Evolutionary conservation across 2,329 filamentous ascomycete genomes (phyloP).

Genomic region (Allantophomopsis lycopodina): DNA sequence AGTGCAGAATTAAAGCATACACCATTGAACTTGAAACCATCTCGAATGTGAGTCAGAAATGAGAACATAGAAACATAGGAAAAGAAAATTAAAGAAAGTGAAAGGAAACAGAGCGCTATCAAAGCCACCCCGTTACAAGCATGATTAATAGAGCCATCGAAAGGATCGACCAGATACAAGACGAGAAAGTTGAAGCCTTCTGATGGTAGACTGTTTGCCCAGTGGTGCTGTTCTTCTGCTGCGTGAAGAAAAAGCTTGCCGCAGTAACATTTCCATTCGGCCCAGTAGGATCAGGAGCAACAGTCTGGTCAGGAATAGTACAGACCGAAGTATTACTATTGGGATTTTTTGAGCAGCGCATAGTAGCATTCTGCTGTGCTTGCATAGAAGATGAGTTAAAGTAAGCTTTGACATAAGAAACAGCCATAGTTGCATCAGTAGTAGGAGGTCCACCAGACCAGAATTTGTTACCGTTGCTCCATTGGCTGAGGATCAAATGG

Average conservation of each 20-base stretch:
- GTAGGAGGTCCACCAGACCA: conserved; percentile 62
- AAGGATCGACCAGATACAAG: not conserved
- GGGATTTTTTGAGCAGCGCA: conserved; percentile 26
- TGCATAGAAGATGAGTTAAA: conserved; percentile 52
- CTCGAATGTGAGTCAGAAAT: no score
- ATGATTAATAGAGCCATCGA: not conserved
- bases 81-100: no score
- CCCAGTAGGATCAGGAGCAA: conserved; percentile 15
- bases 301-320: conserved; percentile 30
- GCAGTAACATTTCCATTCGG: conserved; percentile 15
- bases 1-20: no score
- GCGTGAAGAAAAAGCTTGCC: conserved; percentile 33
- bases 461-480: conserved; percentile 60
- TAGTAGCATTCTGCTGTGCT: conserved; percentile 21
- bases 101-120: no score
- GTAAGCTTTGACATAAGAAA: conserved; percentile 64
- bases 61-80: no score
- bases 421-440: conserved; percentile 44
- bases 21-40: no score
- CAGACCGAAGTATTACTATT: conserved; percentile 27
- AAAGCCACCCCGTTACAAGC: not conserved
- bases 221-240: conserved; percentile 28
- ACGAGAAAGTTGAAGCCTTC: conserved; percentile 1
- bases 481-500: conserved; percentile 58
- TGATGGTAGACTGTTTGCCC: conserved; percentile 29